Evolutionary conservation across 2,329 filamentous ascomycete genomes (phyloP).

Genomic region (Talaromyces sp.): DNA sequence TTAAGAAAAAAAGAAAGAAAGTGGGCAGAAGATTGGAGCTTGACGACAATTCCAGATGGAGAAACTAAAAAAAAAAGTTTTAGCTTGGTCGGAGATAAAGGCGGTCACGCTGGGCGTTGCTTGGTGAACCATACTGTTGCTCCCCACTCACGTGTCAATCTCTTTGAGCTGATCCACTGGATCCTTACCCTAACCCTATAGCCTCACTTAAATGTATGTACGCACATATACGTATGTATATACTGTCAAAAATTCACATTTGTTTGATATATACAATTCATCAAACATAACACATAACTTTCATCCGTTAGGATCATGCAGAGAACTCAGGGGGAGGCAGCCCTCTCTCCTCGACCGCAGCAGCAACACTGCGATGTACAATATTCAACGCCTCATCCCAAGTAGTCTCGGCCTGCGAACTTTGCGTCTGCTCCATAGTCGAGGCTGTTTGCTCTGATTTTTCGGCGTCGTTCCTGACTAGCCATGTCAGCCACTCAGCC

Average conservation of each 20-base stretch:
- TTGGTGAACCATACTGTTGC: constrained; percentile 6
- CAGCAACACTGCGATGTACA: constrained; percentile 43
- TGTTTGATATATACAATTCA: not conserved
- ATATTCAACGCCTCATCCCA: constrained; percentile 39
- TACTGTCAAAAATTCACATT: no score
- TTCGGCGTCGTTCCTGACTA: constrained; percentile 39
- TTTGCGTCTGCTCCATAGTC: constrained; percentile 1
- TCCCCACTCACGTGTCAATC: constrained; percentile 9
- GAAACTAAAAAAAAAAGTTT: constrained; percentile 12
- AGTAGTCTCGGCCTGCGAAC: constrained; percentile 22
- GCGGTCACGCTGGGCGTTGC: constrained; percentile 14
- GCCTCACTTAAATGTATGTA: not conserved
- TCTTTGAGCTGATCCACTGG: not conserved
- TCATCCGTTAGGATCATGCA: not conserved
- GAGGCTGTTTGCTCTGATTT: constrained; percentile 30
- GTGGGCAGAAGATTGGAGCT: not conserved
- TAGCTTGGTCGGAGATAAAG: constrained; percentile 10
- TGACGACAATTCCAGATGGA: not conserved
- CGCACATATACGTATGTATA: not conserved
- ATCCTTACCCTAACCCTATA: not conserved
- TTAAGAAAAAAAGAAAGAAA: not conserved
- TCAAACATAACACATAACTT: not conserved
- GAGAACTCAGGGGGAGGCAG: constrained; percentile 45
- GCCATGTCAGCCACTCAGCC: constrained; percentile 59
- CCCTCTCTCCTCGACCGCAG: constrained; percentile 43